Evolutionary conservation across 2,329 filamentous ascomycete genomes (phyloP), one percentile per base, ranked within the genome.

Genomic region (Colletotrichum camelliae): DNA sequence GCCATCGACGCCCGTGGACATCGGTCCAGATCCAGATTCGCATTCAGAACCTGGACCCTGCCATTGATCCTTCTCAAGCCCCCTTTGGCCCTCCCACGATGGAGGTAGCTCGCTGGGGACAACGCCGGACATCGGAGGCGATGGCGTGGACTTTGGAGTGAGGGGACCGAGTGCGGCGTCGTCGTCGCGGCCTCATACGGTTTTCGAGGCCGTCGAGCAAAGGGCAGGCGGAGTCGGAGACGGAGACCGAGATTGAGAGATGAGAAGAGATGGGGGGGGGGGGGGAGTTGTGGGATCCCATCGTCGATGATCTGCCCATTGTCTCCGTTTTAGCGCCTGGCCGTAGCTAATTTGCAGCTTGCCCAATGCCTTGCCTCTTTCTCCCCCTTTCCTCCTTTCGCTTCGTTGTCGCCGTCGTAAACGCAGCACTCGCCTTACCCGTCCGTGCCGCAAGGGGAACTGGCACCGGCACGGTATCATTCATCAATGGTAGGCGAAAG

Each of bases 241-340:
- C 62, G 55, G 37, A 57, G 31, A 35, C 64, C 52, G 70, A 72
- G 70, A 69, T 62, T 62, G 70, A 72, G 64, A n/a, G 39, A 48
- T 12, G 39, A 48, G 39, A 48, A 48, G 18, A 48, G 16, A 5
- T 18, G 39, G n/a, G 8, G 18, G 18, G 31, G 18, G 18, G 31
- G 9, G 31, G 21, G 21, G 21, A 48, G 39, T 48, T 48, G 39
- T n/a, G 18, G 39, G 64, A 72, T 55, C 33, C 37, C 39, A 35
- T 15, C 48, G 29, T 48, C 21, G 60, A 71, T 70, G 60, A 70
- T n/a, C 39, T 62, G 62, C 62, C 39, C 70, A 27, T 67, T 48
- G 35, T 48, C 18, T n/a, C 48, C 33, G 43, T 35, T 39, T 61
- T 33, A 61, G 70, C 35, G 35, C 52, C n/a, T 62, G n/a, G 29